phyloP scores from a whole-genome alignment of 2,329 filamentous ascomycete genomes.

The Aspergillus chevalieri region DNA sequence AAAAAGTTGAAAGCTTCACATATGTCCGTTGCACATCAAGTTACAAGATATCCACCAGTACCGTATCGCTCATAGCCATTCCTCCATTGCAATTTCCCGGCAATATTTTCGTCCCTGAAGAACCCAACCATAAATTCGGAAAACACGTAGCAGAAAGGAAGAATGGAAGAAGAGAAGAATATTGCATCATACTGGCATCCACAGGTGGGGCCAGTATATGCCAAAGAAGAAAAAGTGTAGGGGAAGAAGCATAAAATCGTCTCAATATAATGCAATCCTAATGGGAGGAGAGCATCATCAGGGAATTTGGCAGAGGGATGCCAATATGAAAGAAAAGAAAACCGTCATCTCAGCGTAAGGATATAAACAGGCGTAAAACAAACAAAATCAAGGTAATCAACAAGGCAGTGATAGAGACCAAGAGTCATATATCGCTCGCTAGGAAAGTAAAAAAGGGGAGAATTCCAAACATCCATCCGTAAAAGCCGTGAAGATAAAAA shows the following conservation, averaged over 20 bases:
- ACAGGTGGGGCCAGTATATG: too few species aligned
- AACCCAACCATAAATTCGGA: neutral
- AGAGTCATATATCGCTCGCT: constrained; percentile 32
- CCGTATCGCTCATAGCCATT: neutral
- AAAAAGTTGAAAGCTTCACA: neutral
- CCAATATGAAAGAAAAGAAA: constrained; percentile 12
- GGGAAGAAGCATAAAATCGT: constrained; percentile 11
- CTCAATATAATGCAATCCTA: constrained; percentile 22
- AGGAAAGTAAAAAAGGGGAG: constrained; percentile 10
- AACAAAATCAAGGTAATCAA: constrained; percentile 8
- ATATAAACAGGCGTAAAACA: constrained; percentile 24
- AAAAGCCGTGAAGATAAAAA: constrained; percentile 15
- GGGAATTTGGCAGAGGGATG: constrained; percentile 8
- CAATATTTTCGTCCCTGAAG: neutral
- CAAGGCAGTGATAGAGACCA: constrained; percentile 12
- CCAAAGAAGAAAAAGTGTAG: neutral
- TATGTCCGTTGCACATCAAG: neutral
- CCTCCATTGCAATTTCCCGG: neutral
- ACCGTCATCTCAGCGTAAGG: constrained; percentile 21
- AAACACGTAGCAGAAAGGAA: neutral
- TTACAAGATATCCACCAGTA: neutral
- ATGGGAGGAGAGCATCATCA: constrained; percentile 13
- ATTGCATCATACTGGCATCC: neutral
- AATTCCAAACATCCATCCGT: constrained; percentile 25
- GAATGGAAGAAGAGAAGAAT: neutral